Evolutionary conservation across 805 yeast genomes (phyloP), one percentile per base, ranked within the genome.

Genomic region (Starmerella stigmatis): DNA sequence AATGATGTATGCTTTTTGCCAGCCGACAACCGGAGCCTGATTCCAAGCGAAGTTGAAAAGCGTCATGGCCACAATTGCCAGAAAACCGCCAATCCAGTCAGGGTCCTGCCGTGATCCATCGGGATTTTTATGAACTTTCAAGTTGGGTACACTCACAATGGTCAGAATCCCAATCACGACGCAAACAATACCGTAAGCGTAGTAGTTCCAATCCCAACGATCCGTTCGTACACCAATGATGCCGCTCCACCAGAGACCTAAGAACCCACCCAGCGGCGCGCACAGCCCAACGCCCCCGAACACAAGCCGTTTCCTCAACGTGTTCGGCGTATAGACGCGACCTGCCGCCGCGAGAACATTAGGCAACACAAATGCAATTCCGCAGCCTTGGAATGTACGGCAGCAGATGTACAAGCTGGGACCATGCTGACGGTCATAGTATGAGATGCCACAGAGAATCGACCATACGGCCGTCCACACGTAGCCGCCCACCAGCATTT

Each of bases 21-120:
- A 82, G 17, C 88, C 85, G 2, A 66, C 79, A 5, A 73, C 69
- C 0, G 89, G 84, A 2, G 81, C 89, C 58, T 83, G 86, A 54
- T 79, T 81, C 76, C 85, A 76, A 2, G 75, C 75, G 57, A 81
- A 76, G 53, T 78, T 81, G 58, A 83, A 67, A 27, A 82, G 58
- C 2, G 80, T 68, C 39, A 83, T 60, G 0, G 84, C 85, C 5
- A 64, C 46, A 4, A 81, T 72, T 3, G 84, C 88, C 12, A 74
- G 48, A 0, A 63, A 15, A 0, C 80, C 65, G n/a, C 86, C 86
- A 6, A 61, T 46, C 63, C 70, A 67, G 20, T 85, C 86, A 55
- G 76, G 79, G 19, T 36, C 33, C 40, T 45, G 52, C 6, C 35
- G 28, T 10, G 22, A n/a, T 11, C 53, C 54, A 10, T 43, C 49